phyloP scores from a whole-genome alignment of 2,329 filamentous ascomycete species.

The Fusarium sp. region DNA sequence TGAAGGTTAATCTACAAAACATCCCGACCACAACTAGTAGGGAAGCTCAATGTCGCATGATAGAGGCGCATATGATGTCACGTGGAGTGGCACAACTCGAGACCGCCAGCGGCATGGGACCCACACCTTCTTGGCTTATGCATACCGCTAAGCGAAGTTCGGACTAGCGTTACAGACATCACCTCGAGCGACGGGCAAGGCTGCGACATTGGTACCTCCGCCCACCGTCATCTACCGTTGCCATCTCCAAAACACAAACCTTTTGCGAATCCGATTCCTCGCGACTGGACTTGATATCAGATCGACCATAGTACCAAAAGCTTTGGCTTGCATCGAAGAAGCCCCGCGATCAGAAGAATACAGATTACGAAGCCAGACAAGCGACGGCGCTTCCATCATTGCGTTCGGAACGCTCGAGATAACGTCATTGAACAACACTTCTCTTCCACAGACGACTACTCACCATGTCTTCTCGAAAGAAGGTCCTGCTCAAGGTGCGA shows the following conservation, averaged over 20 bases:
- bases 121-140: constrained; percentile 37
- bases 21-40: constrained; percentile 17
- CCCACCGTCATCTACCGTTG: constrained; percentile 37
- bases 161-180: constrained; percentile 34
- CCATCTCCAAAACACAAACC: constrained; percentile 42
- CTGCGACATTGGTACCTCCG: constrained; percentile 44
- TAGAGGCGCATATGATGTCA: constrained; percentile 44
- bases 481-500: constrained; percentile 86
- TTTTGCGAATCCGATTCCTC: constrained; percentile 8
- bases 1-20: constrained; percentile 9
- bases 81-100: constrained; percentile 42
- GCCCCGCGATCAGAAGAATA: not conserved
- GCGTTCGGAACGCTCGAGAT: constrained; percentile 39
- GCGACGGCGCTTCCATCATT: constrained; percentile 30
- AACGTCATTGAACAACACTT: constrained; percentile 47
- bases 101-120: not conserved
- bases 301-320: not conserved
- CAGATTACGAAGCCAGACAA: constrained; percentile 6
- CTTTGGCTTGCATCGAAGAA: not conserved
- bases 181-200: constrained; percentile 44
- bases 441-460: constrained; percentile 36
- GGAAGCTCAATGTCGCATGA: constrained; percentile 38
- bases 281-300: constrained; percentile 8
- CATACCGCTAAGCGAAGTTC: constrained; percentile 39
- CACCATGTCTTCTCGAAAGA: constrained; percentile 84